Base-by-base conservation (phyloP, 2,329 filamentous ascomycete genomes). In the Penicillium verrucosum region DNA sequence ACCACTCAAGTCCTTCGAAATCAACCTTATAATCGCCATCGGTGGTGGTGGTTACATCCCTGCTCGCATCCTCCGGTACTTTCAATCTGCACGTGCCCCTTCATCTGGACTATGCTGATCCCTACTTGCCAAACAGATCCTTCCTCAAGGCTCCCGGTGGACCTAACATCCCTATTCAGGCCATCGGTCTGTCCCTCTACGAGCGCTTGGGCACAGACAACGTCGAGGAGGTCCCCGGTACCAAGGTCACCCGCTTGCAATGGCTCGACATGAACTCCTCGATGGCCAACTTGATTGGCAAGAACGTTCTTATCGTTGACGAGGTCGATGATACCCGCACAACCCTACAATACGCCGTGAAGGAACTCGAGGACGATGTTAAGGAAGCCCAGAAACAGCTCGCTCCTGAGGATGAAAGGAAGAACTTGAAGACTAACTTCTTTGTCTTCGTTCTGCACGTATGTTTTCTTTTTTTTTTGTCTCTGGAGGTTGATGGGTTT, bases 131-230 rank as follows among this genome's bases (percentile, higher is more conserved):
- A 27, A 30, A 69, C 66, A 79, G 80, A 62, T 97, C 94, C 21
- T 99, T 99, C 82, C 89, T 99, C 75, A 97, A 96, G 83, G 85
- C 86, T 73, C 83, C 90, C 58, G 90, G 89, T 67, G 84, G 82
- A 60, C 87, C 92, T 77, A 99, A 99, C 81, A 99, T 99, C 71
- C 93, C 94, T 65, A 99, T 99, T 77, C 94, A 99, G 83, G 94
- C 94, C 63, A 99, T 99, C 75, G 94, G 94, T 47, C 88, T 99
- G 63, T 97, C 93, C 23, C 87, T 99, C 54, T 99, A 99, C 82
- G 94, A 99, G 80, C 83, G 86, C 61, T 88, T 97, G 46, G 80
- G 80, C 58, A 12, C 1, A n/a, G 21, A 8, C 1, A 8, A 5
- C 18, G 44, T 5, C 11, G 81, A 90, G 69, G 94, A 99, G 78